Evolutionary conservation across 257 asterid genomes (phyloP).

Genomic region (Verbena officinalis): DNA sequence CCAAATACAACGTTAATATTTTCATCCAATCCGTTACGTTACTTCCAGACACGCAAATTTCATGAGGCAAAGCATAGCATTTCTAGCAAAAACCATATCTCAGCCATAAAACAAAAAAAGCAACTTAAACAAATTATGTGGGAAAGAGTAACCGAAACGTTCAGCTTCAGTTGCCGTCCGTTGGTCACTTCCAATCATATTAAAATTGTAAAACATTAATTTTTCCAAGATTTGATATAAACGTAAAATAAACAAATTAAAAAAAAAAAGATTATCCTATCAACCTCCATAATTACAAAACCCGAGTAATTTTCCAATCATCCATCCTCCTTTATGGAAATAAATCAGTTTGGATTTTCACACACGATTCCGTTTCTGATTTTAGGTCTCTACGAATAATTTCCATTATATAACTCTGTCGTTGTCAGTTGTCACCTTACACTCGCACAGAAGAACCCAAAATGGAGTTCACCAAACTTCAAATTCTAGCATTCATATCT

Average conservation of each 20-base stretch:
- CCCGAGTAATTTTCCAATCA: background rate
- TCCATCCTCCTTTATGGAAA: conserved; percentile 9
- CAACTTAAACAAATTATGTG: conserved; percentile 11
- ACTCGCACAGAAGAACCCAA: conserved; percentile 2
- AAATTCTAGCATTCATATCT: conserved; percentile 27
- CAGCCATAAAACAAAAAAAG: background rate
- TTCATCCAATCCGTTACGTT: no score
- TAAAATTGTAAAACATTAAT: no score
- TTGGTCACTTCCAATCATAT: no score
- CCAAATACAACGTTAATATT: no score
- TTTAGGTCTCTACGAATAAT: background rate
- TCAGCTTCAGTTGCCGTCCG: conserved; percentile 23
- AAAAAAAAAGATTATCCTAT: no score
- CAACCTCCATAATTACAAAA: no score
- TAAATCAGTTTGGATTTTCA: conserved; percentile 13
- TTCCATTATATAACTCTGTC: background rate
- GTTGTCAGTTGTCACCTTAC: no score
- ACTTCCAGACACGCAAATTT: background rate
- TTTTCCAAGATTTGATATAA: no score
- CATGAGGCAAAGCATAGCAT: background rate
- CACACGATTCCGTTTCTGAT: conserved; percentile 26
- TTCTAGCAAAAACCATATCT: background rate
- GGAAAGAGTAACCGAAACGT: conserved; percentile 23
- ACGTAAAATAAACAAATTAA: no score
- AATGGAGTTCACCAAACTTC: conserved; percentile 40